phyloP scores from a whole-genome alignment of 2,329 filamentous ascomycete genomes.

The Fusarium palustre region DNA sequence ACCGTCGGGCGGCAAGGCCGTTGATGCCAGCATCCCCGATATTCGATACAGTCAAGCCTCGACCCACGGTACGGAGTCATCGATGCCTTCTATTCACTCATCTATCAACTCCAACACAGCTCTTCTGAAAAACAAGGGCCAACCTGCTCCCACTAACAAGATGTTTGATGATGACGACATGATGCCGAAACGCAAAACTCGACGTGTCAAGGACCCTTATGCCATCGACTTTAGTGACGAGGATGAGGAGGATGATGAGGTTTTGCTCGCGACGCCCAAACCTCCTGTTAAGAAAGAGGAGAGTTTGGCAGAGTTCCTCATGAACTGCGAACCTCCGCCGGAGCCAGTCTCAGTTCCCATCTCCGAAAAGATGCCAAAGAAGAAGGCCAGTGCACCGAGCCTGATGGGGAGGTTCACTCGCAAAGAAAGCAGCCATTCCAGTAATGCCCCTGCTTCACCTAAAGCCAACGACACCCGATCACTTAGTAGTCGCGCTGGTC shows the following conservation, averaged over 20 bases:
- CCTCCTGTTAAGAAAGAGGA: constrained; percentile 66
- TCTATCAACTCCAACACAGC: constrained; percentile 81
- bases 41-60: constrained; percentile 68
- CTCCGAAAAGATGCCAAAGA: constrained; percentile 62
- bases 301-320: constrained; percentile 79
- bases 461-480: constrained; percentile 50
- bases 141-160: constrained; percentile 47
- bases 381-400: constrained; percentile 72
- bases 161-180: constrained; percentile 64
- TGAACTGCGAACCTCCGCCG: constrained; percentile 74
- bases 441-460: constrained; percentile 42
- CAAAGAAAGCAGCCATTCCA: constrained; percentile 51
- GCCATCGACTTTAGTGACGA: constrained; percentile 86
- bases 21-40: constrained; percentile 69
- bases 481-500: constrained; percentile 55
- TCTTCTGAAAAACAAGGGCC: constrained; percentile 64
- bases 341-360: constrained; percentile 56
- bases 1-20: constrained; percentile 60
- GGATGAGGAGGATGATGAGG: constrained; percentile 64
- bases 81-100: constrained; percentile 68
- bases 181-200: constrained; percentile 78
- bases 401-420: constrained; percentile 70
- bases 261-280: constrained; percentile 54
- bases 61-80: constrained; percentile 68
- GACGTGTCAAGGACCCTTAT: constrained; percentile 87